Conservation (phyloP, 176 grass and related monocot species). For the Ananas comosus region DNA sequence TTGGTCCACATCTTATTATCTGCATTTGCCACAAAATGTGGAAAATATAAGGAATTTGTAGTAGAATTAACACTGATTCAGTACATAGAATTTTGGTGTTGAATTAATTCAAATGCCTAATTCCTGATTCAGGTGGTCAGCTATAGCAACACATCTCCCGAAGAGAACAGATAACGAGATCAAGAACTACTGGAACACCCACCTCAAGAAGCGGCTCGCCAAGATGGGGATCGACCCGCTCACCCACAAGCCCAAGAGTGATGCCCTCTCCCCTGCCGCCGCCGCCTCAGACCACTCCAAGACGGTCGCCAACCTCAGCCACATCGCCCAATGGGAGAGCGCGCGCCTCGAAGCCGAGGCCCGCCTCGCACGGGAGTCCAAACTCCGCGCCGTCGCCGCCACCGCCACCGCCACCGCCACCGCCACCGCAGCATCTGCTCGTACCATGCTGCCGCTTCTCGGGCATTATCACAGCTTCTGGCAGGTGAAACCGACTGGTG, state of each 20-base stretch:
- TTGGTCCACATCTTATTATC: too few relatives aligned
- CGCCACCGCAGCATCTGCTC: not conserved
- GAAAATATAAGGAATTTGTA: too few relatives aligned
- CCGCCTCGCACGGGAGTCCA: slow-evolving; percentile 23
- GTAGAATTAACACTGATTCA: too few relatives aligned
- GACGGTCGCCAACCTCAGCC: slow-evolving; percentile 22
- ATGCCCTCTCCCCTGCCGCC: not conserved
- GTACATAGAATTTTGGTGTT: too few relatives aligned
- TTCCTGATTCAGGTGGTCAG: slow-evolving; percentile 17
- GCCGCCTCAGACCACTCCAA: not conserved
- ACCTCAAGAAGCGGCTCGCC: slow-evolving; percentile 12
- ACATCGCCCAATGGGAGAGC: slow-evolving; percentile 42
- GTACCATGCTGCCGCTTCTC: not conserved
- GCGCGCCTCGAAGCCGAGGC: slow-evolving; percentile 35
- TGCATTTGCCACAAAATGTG: too few relatives aligned
- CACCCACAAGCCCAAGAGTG: slow-evolving; percentile 15
- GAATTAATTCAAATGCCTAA: not conserved
- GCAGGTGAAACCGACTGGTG: not conserved
- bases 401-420: not conserved
- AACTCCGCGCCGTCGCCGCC: slow-evolving; percentile 6
- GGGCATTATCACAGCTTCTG: not conserved
- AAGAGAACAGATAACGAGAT: slow-evolving; percentile 6
- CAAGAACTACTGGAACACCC: slow-evolving; percentile 23
- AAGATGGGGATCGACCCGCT: slow-evolving; percentile 17
- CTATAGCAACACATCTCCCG: slow-evolving; percentile 16